Evolutionary conservation across 305 asterid genomes (phyloP).

Genomic region (Fraxinus xanthoxyloides): DNA sequence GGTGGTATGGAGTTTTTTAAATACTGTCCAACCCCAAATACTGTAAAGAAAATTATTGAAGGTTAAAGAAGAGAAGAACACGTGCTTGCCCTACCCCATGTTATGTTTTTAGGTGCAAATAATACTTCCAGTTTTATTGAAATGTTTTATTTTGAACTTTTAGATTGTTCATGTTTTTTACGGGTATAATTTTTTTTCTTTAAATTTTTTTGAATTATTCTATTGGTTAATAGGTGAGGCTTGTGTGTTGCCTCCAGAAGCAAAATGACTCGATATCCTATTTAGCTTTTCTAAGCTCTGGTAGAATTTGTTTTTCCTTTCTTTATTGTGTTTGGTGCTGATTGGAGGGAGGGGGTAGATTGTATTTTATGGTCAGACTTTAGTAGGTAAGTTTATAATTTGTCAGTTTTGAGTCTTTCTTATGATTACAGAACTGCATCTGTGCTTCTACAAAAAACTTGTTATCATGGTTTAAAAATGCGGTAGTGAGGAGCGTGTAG

Average conservation of each 20-base stretch:
- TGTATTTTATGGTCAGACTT: slow-evolving; percentile 2
- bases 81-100: background rate
- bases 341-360: background rate
- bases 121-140: background rate
- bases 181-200: background rate
- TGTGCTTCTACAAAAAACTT: background rate
- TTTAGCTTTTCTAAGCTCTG: background rate
- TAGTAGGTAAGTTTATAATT: slow-evolving; percentile 9
- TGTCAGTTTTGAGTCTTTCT: background rate
- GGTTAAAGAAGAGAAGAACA: background rate
- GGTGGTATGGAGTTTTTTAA: background rate
- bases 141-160: background rate
- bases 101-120: background rate
- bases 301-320: background rate
- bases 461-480: too few relatives aligned
- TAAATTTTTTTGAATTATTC: background rate
- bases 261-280: background rate
- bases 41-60: background rate
- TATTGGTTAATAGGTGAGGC: background rate
- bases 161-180: background rate
- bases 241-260: background rate
- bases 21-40: background rate
- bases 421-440: background rate
- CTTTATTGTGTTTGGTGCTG: background rate
- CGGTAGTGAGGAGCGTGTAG: too few relatives aligned